Evolutionary conservation across 2,329 filamentous ascomycete genomes (phyloP), one percentile per base, ranked within the genome.

Genomic region (Corynespora cassiicola): DNA sequence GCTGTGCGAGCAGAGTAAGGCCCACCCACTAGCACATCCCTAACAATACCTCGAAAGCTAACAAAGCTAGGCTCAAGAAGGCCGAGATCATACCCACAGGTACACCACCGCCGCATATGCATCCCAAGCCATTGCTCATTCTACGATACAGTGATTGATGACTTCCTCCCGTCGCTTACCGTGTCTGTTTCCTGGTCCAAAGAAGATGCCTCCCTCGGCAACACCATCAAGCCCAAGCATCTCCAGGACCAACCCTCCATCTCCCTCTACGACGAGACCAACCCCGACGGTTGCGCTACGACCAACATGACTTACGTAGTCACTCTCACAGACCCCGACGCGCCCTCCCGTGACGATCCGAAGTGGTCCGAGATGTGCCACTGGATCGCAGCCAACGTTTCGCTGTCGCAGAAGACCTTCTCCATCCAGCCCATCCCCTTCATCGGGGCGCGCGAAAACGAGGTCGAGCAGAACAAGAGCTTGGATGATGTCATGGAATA

Each of bases 361-460:
- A 68, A 77, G 37, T 81, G 77, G 77, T 71, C 69, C 14, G 75
- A 83, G 45, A 75, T 82, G 63, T 82, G 78, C 53, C 80, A 82
- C 56, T 82, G 78, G 78, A 70, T 76, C 33, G 64, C 64, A 1
- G 61, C 71, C 7, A 65, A 68, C 17, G 52, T 73, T 5, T 52
- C 59, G 1, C 35, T 71, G 3, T 51, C 54, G 0, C 28, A 41
- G 16, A 39, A 47, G 3, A 52, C 45, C 1, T 50, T 54, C 32
- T 57, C 54, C 3, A 57, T 59, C 14, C 42, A 61, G 3, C 57
- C 60, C 1, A 39, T 70, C 2, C 52, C 57, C 3, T 42, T 69
- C 21, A 46, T 50, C 28, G 44, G 37, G 4, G 31, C 45, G 8
- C 30, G 41, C 0, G 38, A 54, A 17, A 25, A 49, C 6, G 30